Percentiles rank a stretch among this genome's conserved stretches.
Conservation (phyloP, 1,284 basidiomycete species). For the Trametes hirsuta region DNA sequence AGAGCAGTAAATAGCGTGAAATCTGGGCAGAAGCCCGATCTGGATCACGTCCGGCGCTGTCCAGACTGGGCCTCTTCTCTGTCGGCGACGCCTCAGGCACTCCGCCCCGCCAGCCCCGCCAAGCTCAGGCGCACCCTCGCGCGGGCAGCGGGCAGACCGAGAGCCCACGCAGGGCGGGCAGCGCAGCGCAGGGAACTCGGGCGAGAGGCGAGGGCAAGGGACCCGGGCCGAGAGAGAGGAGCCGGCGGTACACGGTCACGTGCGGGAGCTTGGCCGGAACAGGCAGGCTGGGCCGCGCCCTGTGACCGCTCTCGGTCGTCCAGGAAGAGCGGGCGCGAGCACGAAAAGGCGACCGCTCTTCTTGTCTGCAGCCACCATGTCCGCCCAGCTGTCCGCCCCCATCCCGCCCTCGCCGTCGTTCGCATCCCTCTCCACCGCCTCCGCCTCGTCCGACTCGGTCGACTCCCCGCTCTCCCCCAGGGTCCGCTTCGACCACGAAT, state of each 20-base stretch:
- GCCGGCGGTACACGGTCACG: constrained; percentile 24
- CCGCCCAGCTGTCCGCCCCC: constrained; percentile 6
- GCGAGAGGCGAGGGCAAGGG: not conserved
- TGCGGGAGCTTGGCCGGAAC: constrained; percentile 6
- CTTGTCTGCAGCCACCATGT: constrained; percentile 15
- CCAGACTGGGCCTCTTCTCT: not conserved
- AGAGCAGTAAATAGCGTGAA: not conserved
- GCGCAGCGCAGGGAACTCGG: no score
- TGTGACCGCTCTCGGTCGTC: constrained; percentile 3
- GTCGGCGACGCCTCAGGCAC: no score
- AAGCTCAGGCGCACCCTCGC: no score
- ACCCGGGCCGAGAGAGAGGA: constrained; percentile 7
- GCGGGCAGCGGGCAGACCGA: no score
- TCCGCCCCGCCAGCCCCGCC: no score
- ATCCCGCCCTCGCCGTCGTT: constrained; percentile 20
- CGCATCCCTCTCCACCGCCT: constrained; percentile 18
- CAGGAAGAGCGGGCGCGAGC: not conserved
- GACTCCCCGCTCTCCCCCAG: constrained; percentile 18
- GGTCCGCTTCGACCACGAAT: constrained; percentile 66
- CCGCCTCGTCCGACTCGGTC: not conserved
- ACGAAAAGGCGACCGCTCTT: not conserved
- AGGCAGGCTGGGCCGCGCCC: not conserved
- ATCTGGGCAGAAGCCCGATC: not conserved
- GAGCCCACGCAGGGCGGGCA: no score
- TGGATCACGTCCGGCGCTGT: constrained; percentile 5